Conservation (phyloP, 2,329 filamentous ascomycete species). For the Paraconiothyrium brasiliense region DNA sequence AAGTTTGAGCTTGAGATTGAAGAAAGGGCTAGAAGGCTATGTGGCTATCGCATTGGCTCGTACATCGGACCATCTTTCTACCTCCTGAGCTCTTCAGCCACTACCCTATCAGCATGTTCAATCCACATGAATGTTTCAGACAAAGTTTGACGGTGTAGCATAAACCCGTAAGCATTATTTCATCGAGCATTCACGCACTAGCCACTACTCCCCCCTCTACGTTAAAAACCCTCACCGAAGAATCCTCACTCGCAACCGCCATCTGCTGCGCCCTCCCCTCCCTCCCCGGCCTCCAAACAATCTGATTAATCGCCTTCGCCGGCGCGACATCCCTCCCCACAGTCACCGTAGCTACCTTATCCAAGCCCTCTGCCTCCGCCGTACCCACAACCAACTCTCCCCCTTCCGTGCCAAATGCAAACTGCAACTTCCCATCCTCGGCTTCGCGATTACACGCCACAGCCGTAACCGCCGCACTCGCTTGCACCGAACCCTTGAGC, state of each 20-base stretch:
- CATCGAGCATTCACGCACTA: no score
- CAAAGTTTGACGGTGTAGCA: no score
- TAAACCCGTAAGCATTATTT: no score
- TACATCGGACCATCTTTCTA: no score
- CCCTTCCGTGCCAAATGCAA: slow-evolving; percentile 47
- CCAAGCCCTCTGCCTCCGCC: slow-evolving; percentile 18
- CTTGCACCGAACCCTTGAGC: slow-evolving; percentile 35
- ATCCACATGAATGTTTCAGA: no score
- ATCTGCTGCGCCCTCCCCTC: slow-evolving; percentile 36
- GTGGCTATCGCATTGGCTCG: no score
- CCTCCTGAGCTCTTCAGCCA: no score
- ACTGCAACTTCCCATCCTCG: slow-evolving; percentile 15
- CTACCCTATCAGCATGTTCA: no score
- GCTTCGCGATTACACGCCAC: slow-evolving; percentile 31
- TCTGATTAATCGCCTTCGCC: slow-evolving; percentile 42
- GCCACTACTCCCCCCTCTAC: not conserved
- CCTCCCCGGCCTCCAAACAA: slow-evolving; percentile 43
- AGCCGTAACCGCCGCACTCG: slow-evolving; percentile 41
- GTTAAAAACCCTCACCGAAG: slow-evolving; percentile 49
- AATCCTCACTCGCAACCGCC: slow-evolving; percentile 55
- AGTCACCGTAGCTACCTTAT: slow-evolving; percentile 27
- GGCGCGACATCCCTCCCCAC: slow-evolving; percentile 26
- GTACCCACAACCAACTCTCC: slow-evolving; percentile 37
- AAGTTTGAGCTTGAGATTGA: no score
- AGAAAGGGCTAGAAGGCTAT: no score